Percentiles rank a stretch among this genome's conserved stretches.
phyloP scores from a whole-genome alignment of 768 basidiomycete species.

The Amanita pallidorosea region DNA sequence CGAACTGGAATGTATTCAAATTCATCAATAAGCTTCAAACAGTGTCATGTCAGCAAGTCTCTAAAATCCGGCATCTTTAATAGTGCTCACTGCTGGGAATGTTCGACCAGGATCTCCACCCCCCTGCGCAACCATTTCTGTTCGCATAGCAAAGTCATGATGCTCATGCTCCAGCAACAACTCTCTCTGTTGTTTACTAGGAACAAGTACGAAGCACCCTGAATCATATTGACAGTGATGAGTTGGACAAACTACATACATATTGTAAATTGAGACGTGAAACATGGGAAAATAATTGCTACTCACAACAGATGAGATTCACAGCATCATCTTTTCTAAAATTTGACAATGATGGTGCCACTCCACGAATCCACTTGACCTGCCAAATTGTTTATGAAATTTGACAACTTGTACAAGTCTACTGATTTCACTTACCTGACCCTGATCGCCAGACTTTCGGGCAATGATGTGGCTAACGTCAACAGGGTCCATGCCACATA shows the following conservation, averaged over 20 bases:
- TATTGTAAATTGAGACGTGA: neutral
- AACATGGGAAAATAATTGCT: neutral
- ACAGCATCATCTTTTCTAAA: slow-evolving; percentile 6
- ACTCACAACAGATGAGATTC: slow-evolving; percentile 5
- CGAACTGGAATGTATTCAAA: slow-evolving; percentile 2
- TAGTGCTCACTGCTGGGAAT: slow-evolving; percentile 4
- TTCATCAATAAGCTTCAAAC: slow-evolving; percentile 6
- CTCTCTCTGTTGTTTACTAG: slow-evolving; percentile 5
- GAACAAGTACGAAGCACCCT: slow-evolving; percentile 7
- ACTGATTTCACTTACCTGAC: slow-evolving; percentile 2
- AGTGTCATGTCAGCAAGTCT: neutral
- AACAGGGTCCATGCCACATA: slow-evolving; percentile 7
- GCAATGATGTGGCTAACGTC: slow-evolving; percentile 4
- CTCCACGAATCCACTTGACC: slow-evolving; percentile 5
- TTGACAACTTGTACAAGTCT: neutral
- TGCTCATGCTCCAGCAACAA: slow-evolving; percentile 4
- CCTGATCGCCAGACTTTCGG: slow-evolving; percentile 4
- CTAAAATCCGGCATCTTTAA: neutral
- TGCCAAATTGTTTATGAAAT: slow-evolving; percentile 1
- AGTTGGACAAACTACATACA: slow-evolving; percentile 7
- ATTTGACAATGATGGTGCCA: slow-evolving; percentile 1
- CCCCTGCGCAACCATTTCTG: slow-evolving; percentile 4
- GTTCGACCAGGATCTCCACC: slow-evolving; percentile 5
- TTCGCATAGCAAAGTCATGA: slow-evolving; percentile 4
- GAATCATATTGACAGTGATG: slow-evolving; percentile 6